Conservation (phyloP, 2,329 filamentous ascomycete species). For the Verticillium zaregamsianum region DNA sequence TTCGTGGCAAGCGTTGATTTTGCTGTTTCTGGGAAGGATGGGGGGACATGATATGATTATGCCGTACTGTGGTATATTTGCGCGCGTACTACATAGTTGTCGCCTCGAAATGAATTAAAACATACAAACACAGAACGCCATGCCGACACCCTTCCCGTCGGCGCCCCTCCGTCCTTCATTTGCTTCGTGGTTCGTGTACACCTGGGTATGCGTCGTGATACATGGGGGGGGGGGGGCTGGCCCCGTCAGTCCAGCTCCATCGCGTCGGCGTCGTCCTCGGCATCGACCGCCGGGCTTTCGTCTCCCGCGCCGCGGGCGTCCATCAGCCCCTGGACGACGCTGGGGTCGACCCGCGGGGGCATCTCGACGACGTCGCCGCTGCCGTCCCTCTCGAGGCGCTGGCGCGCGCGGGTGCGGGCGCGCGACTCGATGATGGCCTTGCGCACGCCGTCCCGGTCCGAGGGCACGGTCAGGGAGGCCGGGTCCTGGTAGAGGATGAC, state of each 20-base stretch:
- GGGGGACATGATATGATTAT: not conserved
- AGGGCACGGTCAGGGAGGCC: constrained; percentile 68
- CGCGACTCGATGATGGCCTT: constrained; percentile 81
- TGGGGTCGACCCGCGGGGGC: constrained; percentile 7
- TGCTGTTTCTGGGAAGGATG: not conserved
- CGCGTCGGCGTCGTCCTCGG: constrained; percentile 38
- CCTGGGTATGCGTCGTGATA: not conserved
- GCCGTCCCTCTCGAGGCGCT: constrained; percentile 27
- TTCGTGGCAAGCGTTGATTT: constrained; percentile 1
- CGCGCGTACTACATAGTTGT: not conserved
- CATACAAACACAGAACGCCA: not conserved
- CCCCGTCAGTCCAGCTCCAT: constrained; percentile 62
- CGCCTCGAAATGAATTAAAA: not conserved
- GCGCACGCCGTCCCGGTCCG: constrained; percentile 71
- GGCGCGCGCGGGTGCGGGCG: constrained; percentile 58
- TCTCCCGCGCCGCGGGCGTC: not conserved
- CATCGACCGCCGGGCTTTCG: not conserved
- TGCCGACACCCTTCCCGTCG: too few relatives aligned
- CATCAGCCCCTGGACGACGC: not conserved
- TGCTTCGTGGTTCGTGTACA: not conserved
- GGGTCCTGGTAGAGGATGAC: constrained; percentile 84
- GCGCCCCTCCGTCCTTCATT: not conserved
- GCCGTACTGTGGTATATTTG: not conserved
- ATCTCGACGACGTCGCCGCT: constrained; percentile 12
- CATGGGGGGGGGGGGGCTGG: not conserved